phyloP scores from a whole-genome alignment of 768 basidiomycete genomes.

The Dentipellis sp. region DNA sequence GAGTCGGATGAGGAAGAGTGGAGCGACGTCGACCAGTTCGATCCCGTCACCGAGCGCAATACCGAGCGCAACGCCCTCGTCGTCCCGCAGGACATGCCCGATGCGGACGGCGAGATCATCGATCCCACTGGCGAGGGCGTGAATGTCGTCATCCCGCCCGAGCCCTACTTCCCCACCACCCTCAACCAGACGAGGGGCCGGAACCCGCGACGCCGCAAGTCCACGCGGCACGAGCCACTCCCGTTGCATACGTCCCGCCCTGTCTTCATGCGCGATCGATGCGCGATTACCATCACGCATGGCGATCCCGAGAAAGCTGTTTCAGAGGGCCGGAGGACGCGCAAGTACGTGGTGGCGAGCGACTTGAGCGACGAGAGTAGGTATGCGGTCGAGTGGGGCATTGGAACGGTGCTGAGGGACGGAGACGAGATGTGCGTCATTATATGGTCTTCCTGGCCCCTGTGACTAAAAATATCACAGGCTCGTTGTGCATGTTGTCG shows the following conservation, averaged over 20 bases:
- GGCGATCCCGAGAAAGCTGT: conserved; percentile 59
- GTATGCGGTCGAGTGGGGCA: conserved; percentile 97
- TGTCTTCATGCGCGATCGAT: conserved; percentile 82
- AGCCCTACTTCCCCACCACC: conserved; percentile 74
- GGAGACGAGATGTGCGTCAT: conserved; percentile 73
- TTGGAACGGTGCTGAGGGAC: conserved; percentile 90
- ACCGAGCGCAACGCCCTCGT: conserved; percentile 76
- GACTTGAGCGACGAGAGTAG: conserved; percentile 91
- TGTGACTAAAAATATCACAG: conserved; percentile 21
- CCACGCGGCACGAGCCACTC: conserved; percentile 55
- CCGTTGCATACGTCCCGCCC: conserved; percentile 67
- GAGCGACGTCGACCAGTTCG: conserved; percentile 57
- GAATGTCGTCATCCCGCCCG: conserved; percentile 77
- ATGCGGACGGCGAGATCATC: conserved; percentile 45
- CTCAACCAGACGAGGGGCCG: conserved; percentile 36
- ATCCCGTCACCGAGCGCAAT: conserved; percentile 78
- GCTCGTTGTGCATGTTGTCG: conserved; percentile 83
- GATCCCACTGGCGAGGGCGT: conserved; percentile 91
- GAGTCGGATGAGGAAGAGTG: conserved; percentile 50
- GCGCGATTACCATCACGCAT: conserved; percentile 82
- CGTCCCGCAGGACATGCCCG: conserved; percentile 36
- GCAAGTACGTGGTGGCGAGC: conserved; percentile 81
- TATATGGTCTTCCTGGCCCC: not conserved
- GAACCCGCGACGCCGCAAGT: conserved; percentile 46
- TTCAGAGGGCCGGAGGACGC: conserved; percentile 45